Conservation (phyloP, 495 filamentous ascomycete genomes). For the Aspergillus carlsbadensis region DNA sequence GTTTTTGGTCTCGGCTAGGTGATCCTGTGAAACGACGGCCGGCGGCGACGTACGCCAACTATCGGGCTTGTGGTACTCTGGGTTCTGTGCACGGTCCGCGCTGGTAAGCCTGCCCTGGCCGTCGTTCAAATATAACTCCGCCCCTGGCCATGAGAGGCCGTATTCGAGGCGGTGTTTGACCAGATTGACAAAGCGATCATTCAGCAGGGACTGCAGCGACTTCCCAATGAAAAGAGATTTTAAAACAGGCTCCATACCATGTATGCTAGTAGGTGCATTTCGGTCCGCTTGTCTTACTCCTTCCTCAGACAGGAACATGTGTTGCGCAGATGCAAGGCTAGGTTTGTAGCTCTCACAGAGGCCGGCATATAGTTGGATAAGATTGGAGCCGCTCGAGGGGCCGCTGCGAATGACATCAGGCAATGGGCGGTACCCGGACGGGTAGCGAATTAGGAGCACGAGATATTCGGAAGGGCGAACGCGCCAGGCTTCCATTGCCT, state of each 20-base stretch:
- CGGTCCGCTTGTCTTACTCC: not conserved
- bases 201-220: conserved; percentile 69
- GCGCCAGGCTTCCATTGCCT: conserved; percentile 76
- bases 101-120: conserved; percentile 32
- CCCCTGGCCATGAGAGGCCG: conserved; percentile 65
- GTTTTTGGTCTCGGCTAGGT: conserved; percentile 36
- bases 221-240: conserved; percentile 61
- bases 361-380: conserved; percentile 44
- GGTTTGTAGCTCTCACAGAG: conserved; percentile 52
- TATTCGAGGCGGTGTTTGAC: conserved; percentile 56
- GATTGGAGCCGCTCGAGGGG: not conserved
- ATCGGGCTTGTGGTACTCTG: conserved; percentile 22
- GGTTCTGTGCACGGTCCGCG: conserved; percentile 1
- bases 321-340: conserved; percentile 35
- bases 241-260: not conserved
- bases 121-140: conserved; percentile 58
- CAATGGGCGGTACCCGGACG: conserved; percentile 54
- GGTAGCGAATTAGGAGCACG: conserved; percentile 72
- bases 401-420: conserved; percentile 40
- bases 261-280: not conserved
- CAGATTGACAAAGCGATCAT: conserved; percentile 63
- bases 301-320: conserved; percentile 43
- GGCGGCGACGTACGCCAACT: conserved; percentile 26
- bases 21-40: conserved; percentile 47
- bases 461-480: conserved; percentile 67